These are phyloP conservation scores for Colletotrichum limetticola DNA, from an alignment of 2,329 filamentous ascomycete species.

Conservation along the genomic window DNA sequence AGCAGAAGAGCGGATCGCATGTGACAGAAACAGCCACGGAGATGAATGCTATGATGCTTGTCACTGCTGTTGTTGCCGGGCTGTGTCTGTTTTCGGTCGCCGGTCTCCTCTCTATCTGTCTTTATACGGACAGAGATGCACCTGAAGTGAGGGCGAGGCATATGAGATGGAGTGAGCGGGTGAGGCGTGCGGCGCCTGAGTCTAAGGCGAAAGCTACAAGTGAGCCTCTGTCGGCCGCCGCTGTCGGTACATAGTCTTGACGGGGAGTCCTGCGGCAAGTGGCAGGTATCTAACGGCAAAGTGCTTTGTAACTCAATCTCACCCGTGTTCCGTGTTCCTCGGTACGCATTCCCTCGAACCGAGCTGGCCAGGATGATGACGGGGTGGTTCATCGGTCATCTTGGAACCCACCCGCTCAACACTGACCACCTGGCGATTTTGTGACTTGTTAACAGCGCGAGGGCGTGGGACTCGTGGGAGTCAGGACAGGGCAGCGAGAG, in stretches of 20 bases:
- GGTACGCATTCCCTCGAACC: conserved; percentile 26
- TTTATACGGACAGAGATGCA: not conserved
- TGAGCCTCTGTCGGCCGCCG: conserved; percentile 16
- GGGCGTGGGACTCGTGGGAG: not conserved
- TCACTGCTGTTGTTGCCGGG: conserved; percentile 1
- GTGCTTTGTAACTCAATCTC: conserved; percentile 17
- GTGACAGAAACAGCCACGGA: conserved; percentile 19
- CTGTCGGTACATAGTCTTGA: conserved; percentile 4
- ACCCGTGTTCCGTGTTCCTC: conserved; percentile 8
- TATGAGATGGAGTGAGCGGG: not conserved
- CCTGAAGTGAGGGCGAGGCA: not conserved
- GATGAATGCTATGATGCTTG: not conserved
- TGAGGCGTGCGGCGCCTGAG: conserved; percentile 6
- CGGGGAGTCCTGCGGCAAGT: conserved; percentile 7
- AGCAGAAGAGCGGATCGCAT: conserved; percentile 24
- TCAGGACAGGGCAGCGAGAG: too few relatives aligned
- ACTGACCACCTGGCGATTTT: not conserved
- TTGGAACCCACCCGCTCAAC: conserved; percentile 19
- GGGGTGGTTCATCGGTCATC: conserved; percentile 28
- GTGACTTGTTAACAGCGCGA: not conserved
- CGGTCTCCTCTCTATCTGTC: not conserved
- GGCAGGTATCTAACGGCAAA: conserved; percentile 10
- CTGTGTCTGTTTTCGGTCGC: not conserved
- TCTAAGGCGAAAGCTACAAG: conserved; percentile 19
- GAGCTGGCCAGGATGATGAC: conserved; percentile 34